These are phyloP conservation scores for Balakata baccata DNA, from an alignment of 345 rosid species.

Conservation along the genomic window DNA sequence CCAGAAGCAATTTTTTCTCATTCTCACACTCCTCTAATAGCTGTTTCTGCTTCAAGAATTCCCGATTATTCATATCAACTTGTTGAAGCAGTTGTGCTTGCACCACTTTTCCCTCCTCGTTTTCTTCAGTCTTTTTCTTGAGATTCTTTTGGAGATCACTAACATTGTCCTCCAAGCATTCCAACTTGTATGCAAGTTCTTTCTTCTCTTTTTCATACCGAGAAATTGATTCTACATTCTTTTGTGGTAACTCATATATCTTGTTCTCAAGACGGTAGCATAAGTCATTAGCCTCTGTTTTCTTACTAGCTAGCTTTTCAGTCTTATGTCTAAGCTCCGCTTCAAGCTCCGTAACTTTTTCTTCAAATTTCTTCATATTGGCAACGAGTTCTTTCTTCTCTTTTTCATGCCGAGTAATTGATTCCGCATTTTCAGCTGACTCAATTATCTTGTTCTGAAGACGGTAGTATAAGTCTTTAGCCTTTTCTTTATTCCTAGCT, in stretches of 20 bases:
- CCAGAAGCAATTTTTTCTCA: conserved; percentile 27
- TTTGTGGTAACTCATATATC: conserved; percentile 17
- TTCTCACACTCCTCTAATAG: conserved; percentile 39
- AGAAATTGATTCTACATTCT: too few relatives aligned
- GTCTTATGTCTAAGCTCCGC: conserved; percentile 39
- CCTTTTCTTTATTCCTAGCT: conserved; percentile 36
- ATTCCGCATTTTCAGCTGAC: conserved; percentile 24
- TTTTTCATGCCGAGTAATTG: conserved; percentile 5
- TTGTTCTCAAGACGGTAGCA: conserved; percentile 35
- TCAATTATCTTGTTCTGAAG: conserved; percentile 29
- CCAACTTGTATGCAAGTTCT: conserved; percentile 28
- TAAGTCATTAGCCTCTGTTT: conserved; percentile 34
- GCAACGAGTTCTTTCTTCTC: conserved; percentile 43
- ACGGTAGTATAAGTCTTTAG: conserved; percentile 33
- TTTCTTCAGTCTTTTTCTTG: conserved; percentile 36
- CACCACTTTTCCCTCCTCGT: conserved; percentile 36
- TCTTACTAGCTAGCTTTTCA: conserved; percentile 30
- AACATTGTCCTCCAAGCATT: conserved; percentile 42
- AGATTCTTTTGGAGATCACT: conserved; percentile 40
- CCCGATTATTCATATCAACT: conserved; percentile 31
- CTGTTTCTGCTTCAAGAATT: conserved; percentile 34
- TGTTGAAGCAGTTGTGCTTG: conserved; percentile 38
- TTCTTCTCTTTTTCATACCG: conserved; percentile 38
- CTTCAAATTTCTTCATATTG: conserved; percentile 40
- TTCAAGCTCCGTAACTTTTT: conserved; percentile 37